Percentiles rank a stretch among this genome's conserved stretches.
phyloP scores from a whole-genome alignment of 179 eudicot species.

The Amaranthus tricolor region DNA sequence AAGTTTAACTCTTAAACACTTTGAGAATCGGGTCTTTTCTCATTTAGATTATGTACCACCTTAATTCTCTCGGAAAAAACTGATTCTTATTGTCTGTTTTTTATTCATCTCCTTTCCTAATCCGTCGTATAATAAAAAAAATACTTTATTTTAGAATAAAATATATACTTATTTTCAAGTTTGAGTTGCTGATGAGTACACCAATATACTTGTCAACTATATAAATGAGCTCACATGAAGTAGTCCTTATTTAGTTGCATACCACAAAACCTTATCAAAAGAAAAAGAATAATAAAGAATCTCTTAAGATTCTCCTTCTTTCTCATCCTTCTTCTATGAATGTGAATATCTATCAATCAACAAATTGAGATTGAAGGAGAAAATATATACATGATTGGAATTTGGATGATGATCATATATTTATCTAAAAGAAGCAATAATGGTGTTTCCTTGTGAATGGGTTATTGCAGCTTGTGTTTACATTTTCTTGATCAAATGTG shows the following conservation, averaged over 20 bases:
- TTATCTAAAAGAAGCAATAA: background rate
- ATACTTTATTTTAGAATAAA: no score
- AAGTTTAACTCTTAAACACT: no score
- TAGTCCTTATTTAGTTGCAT: slow-evolving; percentile 6
- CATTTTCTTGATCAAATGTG: slow-evolving; percentile 26
- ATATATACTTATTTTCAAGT: no score
- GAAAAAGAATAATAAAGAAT: background rate
- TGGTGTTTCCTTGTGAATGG: slow-evolving; percentile 18
- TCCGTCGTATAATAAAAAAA: no score
- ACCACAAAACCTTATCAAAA: background rate
- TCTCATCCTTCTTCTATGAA: background rate
- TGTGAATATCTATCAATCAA: background rate
- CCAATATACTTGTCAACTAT: background rate
- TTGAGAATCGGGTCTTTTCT: no score
- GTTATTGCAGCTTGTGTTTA: slow-evolving; percentile 24
- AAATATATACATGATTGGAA: background rate
- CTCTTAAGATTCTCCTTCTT: background rate
- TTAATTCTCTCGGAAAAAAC: no score
- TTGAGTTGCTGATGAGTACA: no score
- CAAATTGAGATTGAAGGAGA: background rate
- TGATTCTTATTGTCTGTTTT: no score
- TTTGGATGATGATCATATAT: background rate
- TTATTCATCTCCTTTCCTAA: no score
- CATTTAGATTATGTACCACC: no score
- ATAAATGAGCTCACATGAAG: background rate